phyloP scores from a whole-genome alignment of 495 filamentous ascomycete species.

The Acidomyces sp. region DNA sequence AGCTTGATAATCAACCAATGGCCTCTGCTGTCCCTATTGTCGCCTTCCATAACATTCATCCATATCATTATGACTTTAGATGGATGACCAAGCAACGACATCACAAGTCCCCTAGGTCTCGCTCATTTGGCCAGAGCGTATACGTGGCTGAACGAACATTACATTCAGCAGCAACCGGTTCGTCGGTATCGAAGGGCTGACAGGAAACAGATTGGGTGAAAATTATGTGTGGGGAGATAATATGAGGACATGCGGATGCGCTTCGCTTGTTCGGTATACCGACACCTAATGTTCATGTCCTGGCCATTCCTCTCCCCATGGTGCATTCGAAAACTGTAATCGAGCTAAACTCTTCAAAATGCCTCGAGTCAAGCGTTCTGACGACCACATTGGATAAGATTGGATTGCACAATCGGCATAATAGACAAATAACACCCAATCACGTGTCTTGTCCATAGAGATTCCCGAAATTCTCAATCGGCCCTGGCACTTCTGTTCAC shows the following conservation, averaged over 20 bases:
- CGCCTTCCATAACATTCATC: not conserved
- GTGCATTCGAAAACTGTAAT: slow-evolving; percentile 34
- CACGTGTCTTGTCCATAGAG: slow-evolving; percentile 38
- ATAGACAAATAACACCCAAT: slow-evolving; percentile 25
- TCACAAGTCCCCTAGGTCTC: slow-evolving; percentile 11
- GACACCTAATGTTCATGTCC: slow-evolving; percentile 24
- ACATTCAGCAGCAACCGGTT: slow-evolving; percentile 21
- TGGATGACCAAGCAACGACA: not conserved
- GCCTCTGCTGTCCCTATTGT: not conserved
- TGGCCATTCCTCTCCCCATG: slow-evolving; percentile 18
- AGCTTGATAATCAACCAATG: slow-evolving; percentile 36
- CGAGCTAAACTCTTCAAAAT: slow-evolving; percentile 42
- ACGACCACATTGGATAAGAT: not conserved
- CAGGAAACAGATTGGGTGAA: slow-evolving; percentile 30
- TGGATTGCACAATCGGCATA: not conserved
- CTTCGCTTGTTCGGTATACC: too few species aligned
- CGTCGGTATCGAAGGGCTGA: slow-evolving; percentile 34
- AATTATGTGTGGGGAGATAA: slow-evolving; percentile 5
- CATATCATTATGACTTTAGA: not conserved
- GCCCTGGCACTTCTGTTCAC: slow-evolving; percentile 20
- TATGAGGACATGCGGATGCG: slow-evolving; percentile 11
- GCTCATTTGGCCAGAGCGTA: slow-evolving; percentile 23
- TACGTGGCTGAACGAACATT: slow-evolving; percentile 35
- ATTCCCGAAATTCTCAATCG: slow-evolving; percentile 32
- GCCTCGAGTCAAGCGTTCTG: slow-evolving; percentile 37